phyloP scores from a whole-genome alignment of 164 flowering plant species.

The Macadamia integrifolia region DNA sequence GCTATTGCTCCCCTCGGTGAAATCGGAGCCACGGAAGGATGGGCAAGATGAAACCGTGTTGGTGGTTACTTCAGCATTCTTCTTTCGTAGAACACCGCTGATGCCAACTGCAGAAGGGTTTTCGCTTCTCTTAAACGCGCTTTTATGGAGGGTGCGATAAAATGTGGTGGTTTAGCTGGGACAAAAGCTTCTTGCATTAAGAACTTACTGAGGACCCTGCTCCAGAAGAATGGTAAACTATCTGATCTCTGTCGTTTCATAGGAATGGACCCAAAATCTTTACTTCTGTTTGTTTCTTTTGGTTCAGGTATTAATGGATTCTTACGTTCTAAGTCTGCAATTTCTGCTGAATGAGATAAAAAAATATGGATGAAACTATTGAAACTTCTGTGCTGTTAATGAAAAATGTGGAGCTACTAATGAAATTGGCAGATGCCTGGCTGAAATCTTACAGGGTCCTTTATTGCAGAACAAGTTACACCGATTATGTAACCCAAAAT shows the following conservation, averaged over 20 bases:
- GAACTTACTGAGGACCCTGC: constrained; percentile 50
- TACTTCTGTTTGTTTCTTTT: background rate
- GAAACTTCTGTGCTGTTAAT: too few relatives aligned
- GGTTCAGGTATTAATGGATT: background rate
- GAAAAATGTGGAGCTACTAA: too few relatives aligned
- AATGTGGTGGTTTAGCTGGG: constrained; percentile 87
- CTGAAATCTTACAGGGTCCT: too few relatives aligned
- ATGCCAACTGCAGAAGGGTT: constrained; percentile 62
- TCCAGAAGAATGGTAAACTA: constrained; percentile 61
- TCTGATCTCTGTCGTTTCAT: constrained; percentile 73
- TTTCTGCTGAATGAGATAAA: background rate
- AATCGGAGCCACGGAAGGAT: constrained; percentile 14
- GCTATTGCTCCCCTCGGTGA: background rate
- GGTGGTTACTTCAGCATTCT: constrained; percentile 67
- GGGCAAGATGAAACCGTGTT: constrained; percentile 36
- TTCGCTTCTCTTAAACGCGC: constrained; percentile 70
- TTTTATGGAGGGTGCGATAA: constrained; percentile 60
- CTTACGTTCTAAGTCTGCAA: background rate
- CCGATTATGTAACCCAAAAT: too few relatives aligned
- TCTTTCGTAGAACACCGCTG: constrained; percentile 84
- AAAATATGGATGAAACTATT: background rate
- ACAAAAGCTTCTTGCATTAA: constrained; percentile 79
- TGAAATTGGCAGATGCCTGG: too few relatives aligned
- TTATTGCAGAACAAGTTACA: too few relatives aligned
- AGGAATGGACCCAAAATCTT: constrained; percentile 91